Evolutionary conservation across 352 stramenopile genomes (phyloP).

Genomic region (Phytophthora pseudosyringae): DNA sequence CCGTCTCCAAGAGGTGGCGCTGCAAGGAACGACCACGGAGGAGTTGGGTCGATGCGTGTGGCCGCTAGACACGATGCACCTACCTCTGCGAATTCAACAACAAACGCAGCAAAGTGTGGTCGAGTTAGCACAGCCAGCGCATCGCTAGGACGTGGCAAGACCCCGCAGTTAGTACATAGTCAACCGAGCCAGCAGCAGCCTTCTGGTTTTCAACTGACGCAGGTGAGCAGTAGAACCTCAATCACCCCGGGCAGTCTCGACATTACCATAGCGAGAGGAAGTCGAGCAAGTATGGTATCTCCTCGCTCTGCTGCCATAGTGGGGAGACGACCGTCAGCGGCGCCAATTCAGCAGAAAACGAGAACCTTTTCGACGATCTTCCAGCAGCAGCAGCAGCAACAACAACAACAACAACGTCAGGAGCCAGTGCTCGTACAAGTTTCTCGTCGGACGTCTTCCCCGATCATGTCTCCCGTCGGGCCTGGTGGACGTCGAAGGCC

Average conservation of each 20-base stretch:
- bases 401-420: conserved; percentile 16
- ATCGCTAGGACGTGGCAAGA: background rate
- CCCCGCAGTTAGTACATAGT: background rate
- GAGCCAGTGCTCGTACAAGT: conserved; percentile 60
- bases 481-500: conserved; percentile 40
- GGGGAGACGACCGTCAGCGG: conserved; percentile 13
- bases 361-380: conserved; percentile 25
- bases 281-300: conserved; percentile 21
- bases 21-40: background rate
- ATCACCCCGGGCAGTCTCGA: background rate
- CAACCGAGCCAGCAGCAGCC: conserved; percentile 5
- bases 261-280: conserved; percentile 4
- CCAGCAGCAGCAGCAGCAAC: conserved; percentile 12
- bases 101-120: conserved; percentile 4
- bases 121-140: conserved; percentile 6
- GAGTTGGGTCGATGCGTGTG: background rate
- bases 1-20: conserved; percentile 9
- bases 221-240: conserved; percentile 9
- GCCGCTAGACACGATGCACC: background rate
- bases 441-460: conserved; percentile 64
- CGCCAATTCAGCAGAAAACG: conserved; percentile 16
- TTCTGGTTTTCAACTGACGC: background rate
- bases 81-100: background rate
- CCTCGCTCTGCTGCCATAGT: background rate
- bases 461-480: conserved; percentile 40